These are phyloP conservation scores for Alternaria brassicae DNA, from an alignment of 2,329 filamentous ascomycete genomes.

Conservation along the genomic window DNA sequence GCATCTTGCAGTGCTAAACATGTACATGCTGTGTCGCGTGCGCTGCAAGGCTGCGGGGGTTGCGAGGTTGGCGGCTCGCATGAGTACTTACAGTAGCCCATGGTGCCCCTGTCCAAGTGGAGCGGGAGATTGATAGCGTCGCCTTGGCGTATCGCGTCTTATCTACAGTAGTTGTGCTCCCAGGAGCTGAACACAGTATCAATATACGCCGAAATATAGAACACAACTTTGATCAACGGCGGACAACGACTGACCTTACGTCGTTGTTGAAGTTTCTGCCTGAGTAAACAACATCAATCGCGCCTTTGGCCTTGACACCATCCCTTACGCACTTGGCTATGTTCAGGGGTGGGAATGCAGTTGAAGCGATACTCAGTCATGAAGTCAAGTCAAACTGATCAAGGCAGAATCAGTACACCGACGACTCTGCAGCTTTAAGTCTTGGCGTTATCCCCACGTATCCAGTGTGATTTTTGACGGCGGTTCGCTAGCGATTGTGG, in stretches of 20 bases:
- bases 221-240: neutral
- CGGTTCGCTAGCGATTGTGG: neutral
- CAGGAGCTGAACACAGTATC: neutral
- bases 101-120: neutral
- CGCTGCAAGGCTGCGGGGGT: neutral
- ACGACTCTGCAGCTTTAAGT: neutral
- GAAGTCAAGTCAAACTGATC: neutral
- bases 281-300: too few species aligned
- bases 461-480: neutral
- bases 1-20: neutral
- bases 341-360: neutral
- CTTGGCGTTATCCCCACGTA: neutral
- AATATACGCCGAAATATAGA: neutral
- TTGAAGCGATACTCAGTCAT: neutral
- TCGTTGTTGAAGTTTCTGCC: neutral
- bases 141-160: neutral
- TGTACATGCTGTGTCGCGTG: neutral
- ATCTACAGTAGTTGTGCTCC: neutral
- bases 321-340: neutral
- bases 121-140: neutral
- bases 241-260: neutral
- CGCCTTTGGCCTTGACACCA: neutral
- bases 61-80: neutral
- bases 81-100: neutral
- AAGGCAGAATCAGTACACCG: neutral